These are phyloP conservation scores for Sordariomycetes sp. DNA, from an alignment of 2,329 filamentous ascomycete species.

Conservation along the genomic window DNA sequence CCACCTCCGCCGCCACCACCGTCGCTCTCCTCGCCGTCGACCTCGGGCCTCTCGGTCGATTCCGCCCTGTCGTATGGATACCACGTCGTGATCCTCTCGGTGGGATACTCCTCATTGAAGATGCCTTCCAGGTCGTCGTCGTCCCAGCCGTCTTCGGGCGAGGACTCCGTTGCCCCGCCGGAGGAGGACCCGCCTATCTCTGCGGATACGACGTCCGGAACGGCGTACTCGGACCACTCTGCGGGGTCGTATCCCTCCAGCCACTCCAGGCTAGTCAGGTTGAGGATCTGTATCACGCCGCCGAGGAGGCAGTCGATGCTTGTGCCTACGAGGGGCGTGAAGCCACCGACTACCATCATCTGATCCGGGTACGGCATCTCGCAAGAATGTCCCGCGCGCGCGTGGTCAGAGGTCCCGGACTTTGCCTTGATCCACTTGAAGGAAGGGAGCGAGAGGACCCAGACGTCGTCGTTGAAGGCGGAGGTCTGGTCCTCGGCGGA, in stretches of 20 bases:
- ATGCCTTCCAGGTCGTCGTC: slow-evolving; percentile 31
- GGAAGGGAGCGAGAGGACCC: slow-evolving; percentile 66
- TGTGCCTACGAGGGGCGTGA: slow-evolving; percentile 18
- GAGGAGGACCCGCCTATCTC: slow-evolving; percentile 53
- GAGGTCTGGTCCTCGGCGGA: slow-evolving; percentile 28
- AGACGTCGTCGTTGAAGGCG: slow-evolving; percentile 52
- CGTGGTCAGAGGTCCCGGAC: slow-evolving; percentile 34
- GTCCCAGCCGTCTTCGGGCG: slow-evolving; percentile 46
- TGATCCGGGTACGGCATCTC: slow-evolving; percentile 65
- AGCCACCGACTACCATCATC: slow-evolving; percentile 68
- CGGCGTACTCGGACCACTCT: slow-evolving; percentile 50
- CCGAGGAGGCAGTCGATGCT: slow-evolving; percentile 30
- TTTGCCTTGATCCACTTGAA: slow-evolving; percentile 61
- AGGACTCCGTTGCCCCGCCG: slow-evolving; percentile 58
- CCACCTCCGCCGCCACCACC: slow-evolving; percentile 18
- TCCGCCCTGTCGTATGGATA: slow-evolving; percentile 41
- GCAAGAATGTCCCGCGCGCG: slow-evolving; percentile 61
- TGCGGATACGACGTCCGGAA: slow-evolving; percentile 49
- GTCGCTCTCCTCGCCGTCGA: slow-evolving; percentile 6
- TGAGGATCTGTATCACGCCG: slow-evolving; percentile 53
- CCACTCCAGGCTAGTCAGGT: slow-evolving; percentile 59
- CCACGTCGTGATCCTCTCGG: slow-evolving; percentile 39
- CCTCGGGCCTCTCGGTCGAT: slow-evolving; percentile 9
- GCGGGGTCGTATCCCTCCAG: slow-evolving; percentile 54
- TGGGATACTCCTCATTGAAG: slow-evolving; percentile 42